phyloP scores from a whole-genome alignment of 345 rosid species.

The Clausena lansium region DNA sequence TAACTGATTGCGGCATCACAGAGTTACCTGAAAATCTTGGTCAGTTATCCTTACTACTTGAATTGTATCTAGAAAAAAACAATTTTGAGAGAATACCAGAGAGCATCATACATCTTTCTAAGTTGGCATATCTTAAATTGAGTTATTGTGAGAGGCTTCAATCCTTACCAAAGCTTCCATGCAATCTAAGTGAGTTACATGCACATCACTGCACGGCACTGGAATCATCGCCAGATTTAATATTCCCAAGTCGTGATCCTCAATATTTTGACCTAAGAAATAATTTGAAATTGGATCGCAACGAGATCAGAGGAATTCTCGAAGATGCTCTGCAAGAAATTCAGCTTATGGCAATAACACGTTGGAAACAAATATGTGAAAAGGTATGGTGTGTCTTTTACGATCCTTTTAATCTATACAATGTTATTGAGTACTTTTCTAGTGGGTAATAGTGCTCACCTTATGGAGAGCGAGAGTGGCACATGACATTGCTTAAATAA shows the following conservation, averaged over 20 bases:
- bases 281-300: neutral
- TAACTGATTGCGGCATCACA: conserved; percentile 27
- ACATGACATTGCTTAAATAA: too few relatives aligned
- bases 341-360: neutral
- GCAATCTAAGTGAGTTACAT: too few relatives aligned
- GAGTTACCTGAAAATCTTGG: neutral
- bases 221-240: neutral
- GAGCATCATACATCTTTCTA: conserved; percentile 24
- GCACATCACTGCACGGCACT: too few relatives aligned
- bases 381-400: too few relatives aligned
- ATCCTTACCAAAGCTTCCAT: conserved; percentile 19
- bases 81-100: too few relatives aligned
- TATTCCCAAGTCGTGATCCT: conserved; percentile 11
- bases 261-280: conserved; percentile 23
- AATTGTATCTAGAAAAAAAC: too few relatives aligned
- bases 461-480: too few relatives aligned
- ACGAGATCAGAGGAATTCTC: neutral
- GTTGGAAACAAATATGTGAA: too few relatives aligned
- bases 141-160: conserved; percentile 30
- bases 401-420: neutral
- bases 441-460: too few relatives aligned
- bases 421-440: neutral
- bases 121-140: conserved; percentile 15
- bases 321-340: neutral
- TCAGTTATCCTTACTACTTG: too few relatives aligned